Evolutionary conservation across 352 stramenopile genomes (phyloP), one percentile per base, ranked within the genome.

Genomic region (Blastocystis sp.): DNA sequence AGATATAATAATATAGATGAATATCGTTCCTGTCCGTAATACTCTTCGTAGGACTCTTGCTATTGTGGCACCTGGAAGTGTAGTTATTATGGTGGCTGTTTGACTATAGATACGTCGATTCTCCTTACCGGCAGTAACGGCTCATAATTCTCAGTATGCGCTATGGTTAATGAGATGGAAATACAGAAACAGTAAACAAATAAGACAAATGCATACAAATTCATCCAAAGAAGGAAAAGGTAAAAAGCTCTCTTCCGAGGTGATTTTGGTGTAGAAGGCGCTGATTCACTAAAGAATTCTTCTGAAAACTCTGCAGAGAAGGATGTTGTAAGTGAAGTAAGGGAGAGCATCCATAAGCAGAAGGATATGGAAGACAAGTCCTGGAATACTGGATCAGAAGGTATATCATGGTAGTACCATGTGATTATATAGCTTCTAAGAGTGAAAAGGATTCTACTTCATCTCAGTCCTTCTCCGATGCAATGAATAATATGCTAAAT

Each of bases 281-380:
- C 40, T 19, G 24, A n/a, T 75, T 24, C 19, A 9, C 30, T 24
- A 24, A 51, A 48, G 15, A 11, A 68, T 35, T 53, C 53, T 1
- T n/a, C 35, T 30, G 9, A 40, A 7, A 24, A 11, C 2, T 3
- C n/a, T 27, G 22, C 19, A 1, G n/a, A 40, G 22, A 84, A 68
- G 24, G 73, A 84, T 48, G 73, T 84, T n/a, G 48, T 24, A 22
- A 84, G 53, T 42, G 24, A 84, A 44, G 73, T 84, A 15, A 62
- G 73, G 24, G 53, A 84, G 11, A 84, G 73, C 73, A 84, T 84
- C 22, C 24, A 68, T 19, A n/a, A 84, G 33, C 73, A 84, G 24
- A 42, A 69, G 27, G 48, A 84, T n/a, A 84, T 54, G 48, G 73
- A 84, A n/a, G 19, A 30, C 35, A 27, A 84, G 6, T 66, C 48